These are phyloP conservation scores for Cadophora sp. DNA, from an alignment of 2,329 filamentous ascomycete genomes.

Conservation along the genomic window DNA sequence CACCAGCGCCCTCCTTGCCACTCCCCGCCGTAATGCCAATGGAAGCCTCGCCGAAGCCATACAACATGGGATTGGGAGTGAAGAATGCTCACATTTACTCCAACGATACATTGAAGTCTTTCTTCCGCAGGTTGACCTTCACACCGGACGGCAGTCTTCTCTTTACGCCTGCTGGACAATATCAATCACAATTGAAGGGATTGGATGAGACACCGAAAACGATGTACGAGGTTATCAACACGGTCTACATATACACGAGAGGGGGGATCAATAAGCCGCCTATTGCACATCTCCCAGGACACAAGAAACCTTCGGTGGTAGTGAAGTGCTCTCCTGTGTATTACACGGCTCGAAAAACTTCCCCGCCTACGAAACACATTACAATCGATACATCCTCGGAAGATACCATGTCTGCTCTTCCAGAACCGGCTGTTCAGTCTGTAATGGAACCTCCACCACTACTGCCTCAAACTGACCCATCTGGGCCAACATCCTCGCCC, in stretches of 20 bases:
- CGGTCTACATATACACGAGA: constrained; percentile 96
- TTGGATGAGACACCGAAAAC: constrained; percentile 73
- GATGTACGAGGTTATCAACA: constrained; percentile 89
- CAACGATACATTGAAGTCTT: constrained; percentile 95
- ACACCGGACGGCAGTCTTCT: constrained; percentile 94
- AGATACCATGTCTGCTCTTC: constrained; percentile 81
- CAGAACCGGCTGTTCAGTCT: constrained; percentile 73
- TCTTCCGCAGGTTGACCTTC: constrained; percentile 93
- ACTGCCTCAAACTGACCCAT: constrained; percentile 56
- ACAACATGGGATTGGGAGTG: constrained; percentile 63
- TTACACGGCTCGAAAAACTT: constrained; percentile 77
- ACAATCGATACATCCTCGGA: constrained; percentile 95
- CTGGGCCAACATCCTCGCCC: constrained; percentile 60
- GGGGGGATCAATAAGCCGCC: constrained; percentile 97
- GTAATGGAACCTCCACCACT: constrained; percentile 84
- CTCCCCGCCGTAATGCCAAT: constrained; percentile 95
- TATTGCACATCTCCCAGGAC: constrained; percentile 91
- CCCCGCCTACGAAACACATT: constrained; percentile 81
- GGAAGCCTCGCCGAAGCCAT: constrained; percentile 82
- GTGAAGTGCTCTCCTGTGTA: constrained; percentile 92
- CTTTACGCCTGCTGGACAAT: constrained; percentile 94
- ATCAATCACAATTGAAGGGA: constrained; percentile 75
- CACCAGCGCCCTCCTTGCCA: constrained; percentile 91
- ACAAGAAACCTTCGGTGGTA: constrained; percentile 97
- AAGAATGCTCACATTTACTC: constrained; percentile 92